Evolutionary conservation across 495 filamentous ascomycete species (phyloP).

Genomic region (Staphylotrichum tortipilum): DNA sequence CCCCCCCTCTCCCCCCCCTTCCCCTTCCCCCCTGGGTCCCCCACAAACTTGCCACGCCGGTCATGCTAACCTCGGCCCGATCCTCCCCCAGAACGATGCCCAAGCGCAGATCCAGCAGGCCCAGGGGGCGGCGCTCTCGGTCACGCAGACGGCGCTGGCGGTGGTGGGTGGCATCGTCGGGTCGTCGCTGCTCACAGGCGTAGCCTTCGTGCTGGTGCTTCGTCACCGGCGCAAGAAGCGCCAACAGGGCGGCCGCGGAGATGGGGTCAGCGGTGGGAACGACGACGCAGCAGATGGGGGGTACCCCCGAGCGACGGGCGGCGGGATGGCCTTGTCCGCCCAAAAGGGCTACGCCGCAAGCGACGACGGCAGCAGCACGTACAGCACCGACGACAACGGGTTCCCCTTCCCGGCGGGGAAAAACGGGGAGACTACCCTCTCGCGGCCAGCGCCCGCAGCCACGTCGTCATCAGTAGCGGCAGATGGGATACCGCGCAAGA

Average conservation of each 20-base stretch:
- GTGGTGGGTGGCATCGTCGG: constrained; percentile 35
- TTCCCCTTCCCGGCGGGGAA: background rate
- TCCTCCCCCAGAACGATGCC: constrained; percentile 17
- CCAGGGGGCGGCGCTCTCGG: constrained; percentile 26
- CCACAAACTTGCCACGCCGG: background rate
- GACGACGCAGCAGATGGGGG: too few species aligned
- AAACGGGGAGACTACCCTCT: background rate
- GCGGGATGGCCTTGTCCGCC: too few species aligned
- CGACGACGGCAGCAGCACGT: constrained; percentile 7
- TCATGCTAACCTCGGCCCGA: constrained; percentile 1
- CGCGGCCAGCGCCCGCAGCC: background rate
- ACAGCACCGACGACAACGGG: constrained; percentile 1
- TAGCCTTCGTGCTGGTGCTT: constrained; percentile 26
- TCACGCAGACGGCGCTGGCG: constrained; percentile 31
- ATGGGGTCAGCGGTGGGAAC: background rate
- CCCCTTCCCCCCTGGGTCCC: too few species aligned
- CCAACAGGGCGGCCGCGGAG: background rate
- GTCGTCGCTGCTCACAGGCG: constrained; percentile 30
- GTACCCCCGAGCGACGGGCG: too few species aligned
- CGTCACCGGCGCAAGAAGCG: constrained; percentile 24
- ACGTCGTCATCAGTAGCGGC: background rate
- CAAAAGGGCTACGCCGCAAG: constrained; percentile 2
- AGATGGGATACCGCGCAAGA: background rate
- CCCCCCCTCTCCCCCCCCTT: too few species aligned
- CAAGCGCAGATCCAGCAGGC: constrained; percentile 24